Percentiles rank a stretch among this genome's conserved stretches.
phyloP scores from a whole-genome alignment of 306 rosid genomes.

The Hippophae rhamnoides region DNA sequence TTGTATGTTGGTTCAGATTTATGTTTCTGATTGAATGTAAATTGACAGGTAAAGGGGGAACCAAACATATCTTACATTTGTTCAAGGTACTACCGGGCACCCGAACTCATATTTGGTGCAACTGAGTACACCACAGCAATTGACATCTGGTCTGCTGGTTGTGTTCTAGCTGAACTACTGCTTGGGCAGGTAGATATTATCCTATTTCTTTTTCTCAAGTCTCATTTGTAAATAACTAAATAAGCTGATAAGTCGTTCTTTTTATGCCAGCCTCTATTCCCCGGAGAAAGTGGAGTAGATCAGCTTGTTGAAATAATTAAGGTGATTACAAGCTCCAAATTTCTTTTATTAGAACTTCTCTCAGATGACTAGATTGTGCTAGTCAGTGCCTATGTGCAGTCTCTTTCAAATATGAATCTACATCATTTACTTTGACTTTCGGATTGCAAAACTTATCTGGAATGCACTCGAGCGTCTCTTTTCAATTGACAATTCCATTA shows the following conservation, averaged over 20 bases:
- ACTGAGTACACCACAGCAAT: conserved; percentile 88
- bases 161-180: conserved; percentile 84
- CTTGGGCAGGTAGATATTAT: conserved; percentile 67
- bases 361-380: neutral
- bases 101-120: conserved; percentile 91
- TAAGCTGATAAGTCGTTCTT: neutral
- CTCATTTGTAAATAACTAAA: neutral
- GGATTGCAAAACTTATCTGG: too few species aligned
- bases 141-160: conserved; percentile 97
- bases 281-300: conserved; percentile 92
- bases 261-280: conserved; percentile 71
- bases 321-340: conserved; percentile 32
- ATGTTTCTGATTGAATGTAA: neutral
- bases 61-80: conserved; percentile 93
- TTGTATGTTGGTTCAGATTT: neutral
- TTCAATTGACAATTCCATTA: too few species aligned
- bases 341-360: neutral
- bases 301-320: conserved; percentile 88
- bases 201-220: conserved; percentile 7
- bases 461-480: too few species aligned
- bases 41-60: conserved; percentile 75
- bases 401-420: too few species aligned
- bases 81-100: conserved; percentile 93
- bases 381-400: too few species aligned
- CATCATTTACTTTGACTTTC: too few species aligned